Evolutionary conservation across 768 basidiomycete species (phyloP).

Genomic region (Astraeus odoratus): DNA sequence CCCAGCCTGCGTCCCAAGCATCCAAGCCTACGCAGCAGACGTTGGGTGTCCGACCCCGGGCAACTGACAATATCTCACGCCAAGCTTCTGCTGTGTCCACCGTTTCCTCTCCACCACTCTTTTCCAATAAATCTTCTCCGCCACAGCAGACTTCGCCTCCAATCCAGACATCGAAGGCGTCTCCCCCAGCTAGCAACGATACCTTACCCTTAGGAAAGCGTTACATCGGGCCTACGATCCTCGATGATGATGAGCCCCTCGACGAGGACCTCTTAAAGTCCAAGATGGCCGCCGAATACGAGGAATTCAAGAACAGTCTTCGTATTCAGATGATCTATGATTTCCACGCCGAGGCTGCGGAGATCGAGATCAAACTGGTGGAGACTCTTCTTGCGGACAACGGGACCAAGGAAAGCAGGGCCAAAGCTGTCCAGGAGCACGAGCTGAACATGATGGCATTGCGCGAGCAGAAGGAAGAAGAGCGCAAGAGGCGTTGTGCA

Average conservation of each 20-base stretch:
- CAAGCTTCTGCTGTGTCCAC: slow-evolving; percentile 21
- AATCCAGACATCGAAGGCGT: slow-evolving; percentile 16
- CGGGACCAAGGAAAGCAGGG: slow-evolving; percentile 25
- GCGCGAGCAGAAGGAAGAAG: slow-evolving; percentile 27
- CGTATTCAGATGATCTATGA: slow-evolving; percentile 30
- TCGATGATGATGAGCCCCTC: slow-evolving; percentile 24
- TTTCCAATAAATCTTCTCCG: slow-evolving; percentile 8
- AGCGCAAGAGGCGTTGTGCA: slow-evolving; percentile 24
- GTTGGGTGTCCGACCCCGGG: slow-evolving; percentile 17
- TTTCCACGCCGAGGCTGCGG: slow-evolving; percentile 24
- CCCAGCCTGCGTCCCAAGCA: slow-evolving; percentile 8
- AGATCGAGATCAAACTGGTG: slow-evolving; percentile 25
- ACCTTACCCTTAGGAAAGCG: slow-evolving; percentile 21
- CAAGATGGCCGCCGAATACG: slow-evolving; percentile 28
- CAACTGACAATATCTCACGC: slow-evolving; percentile 24
- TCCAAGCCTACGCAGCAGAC: slow-evolving; percentile 7
- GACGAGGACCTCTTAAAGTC: slow-evolving; percentile 24
- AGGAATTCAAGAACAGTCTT: slow-evolving; percentile 23
- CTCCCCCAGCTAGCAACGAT: slow-evolving; percentile 18
- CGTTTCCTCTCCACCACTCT: slow-evolving; percentile 14
- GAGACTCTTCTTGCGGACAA: slow-evolving; percentile 18
- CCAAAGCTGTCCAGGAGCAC: slow-evolving; percentile 25
- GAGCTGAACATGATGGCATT: slow-evolving; percentile 27
- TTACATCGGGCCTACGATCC: slow-evolving; percentile 25
- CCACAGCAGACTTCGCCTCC: slow-evolving; percentile 27